A percentile compares a stretch with the other conserved stretches of the same genome.
Conservation (phyloP, 306 rosid genomes). For the Quercus rubra region DNA sequence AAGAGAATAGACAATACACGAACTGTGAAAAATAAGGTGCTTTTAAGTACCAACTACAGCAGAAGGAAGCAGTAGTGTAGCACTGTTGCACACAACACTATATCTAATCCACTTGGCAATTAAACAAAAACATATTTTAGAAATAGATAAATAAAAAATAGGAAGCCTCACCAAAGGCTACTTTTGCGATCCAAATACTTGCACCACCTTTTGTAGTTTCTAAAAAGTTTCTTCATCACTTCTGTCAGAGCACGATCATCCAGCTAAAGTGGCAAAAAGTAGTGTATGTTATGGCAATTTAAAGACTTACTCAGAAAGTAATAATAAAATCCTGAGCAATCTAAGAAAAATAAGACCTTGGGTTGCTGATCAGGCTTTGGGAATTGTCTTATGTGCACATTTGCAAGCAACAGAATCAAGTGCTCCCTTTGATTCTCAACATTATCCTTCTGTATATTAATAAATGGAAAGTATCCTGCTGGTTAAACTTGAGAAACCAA, state of each 20-base stretch:
- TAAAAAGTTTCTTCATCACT: conserved; percentile 95
- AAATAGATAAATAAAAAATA: conserved; percentile 6
- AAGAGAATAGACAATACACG: background rate
- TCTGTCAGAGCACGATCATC: conserved; percentile 73
- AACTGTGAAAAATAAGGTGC: too few species aligned
- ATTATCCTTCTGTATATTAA: conserved; percentile 60
- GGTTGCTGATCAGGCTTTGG: conserved; percentile 67
- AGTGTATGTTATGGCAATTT: conserved; percentile 10
- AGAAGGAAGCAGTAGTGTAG: background rate
- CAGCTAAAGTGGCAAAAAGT: conserved; percentile 46
- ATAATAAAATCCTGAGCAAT: background rate
- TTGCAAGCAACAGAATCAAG: conserved; percentile 91
- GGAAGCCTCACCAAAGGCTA: conserved; percentile 83
- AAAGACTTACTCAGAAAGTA: conserved; percentile 13
- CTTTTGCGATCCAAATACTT: conserved; percentile 92
- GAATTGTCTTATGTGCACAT: conserved; percentile 72
- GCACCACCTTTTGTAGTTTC: conserved; percentile 94
- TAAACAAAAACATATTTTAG: background rate
- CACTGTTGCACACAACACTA: background rate
- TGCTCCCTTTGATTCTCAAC: conserved; percentile 99
- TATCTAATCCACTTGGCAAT: conserved; percentile 11
- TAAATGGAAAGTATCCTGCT: conserved; percentile 14
- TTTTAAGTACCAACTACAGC: background rate
- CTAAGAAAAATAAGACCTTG: conserved; percentile 51
- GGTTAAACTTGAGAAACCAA: conserved; percentile 16